These are phyloP conservation scores for Dactylellina cionopaga DNA, from an alignment of 2,329 filamentous ascomycete species.

Conservation along the genomic window DNA sequence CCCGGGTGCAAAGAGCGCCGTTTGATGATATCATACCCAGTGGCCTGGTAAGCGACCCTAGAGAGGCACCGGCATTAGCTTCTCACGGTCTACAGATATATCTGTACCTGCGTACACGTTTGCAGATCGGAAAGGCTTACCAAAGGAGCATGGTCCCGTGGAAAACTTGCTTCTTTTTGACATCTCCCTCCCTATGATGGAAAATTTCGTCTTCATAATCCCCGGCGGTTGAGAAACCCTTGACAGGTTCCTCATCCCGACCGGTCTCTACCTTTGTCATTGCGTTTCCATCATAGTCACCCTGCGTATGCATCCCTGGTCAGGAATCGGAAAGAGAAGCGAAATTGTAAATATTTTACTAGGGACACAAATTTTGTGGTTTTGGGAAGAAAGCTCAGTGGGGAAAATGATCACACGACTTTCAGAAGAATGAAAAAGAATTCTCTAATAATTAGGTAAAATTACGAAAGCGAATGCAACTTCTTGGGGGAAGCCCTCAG, in stretches of 20 bases:
- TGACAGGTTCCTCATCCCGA: slow-evolving; percentile 24
- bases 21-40: slow-evolving; percentile 26
- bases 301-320: slow-evolving; percentile 50
- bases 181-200: slow-evolving; percentile 34
- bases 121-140: slow-evolving; percentile 2
- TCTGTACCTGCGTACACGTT: background rate
- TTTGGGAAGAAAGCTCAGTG: background rate
- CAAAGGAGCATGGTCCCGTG: slow-evolving; percentile 49
- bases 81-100: background rate
- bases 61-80: slow-evolving; percentile 2
- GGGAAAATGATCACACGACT: slow-evolving; percentile 5
- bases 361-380: background rate
- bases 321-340: slow-evolving; percentile 26
- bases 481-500: background rate
- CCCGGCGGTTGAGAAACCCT: slow-evolving; percentile 23
- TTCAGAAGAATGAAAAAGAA: background rate
- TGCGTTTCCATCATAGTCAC: slow-evolving; percentile 48
- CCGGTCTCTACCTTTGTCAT: slow-evolving; percentile 50
- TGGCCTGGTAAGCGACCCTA: slow-evolving; percentile 52
- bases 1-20: background rate
- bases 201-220: slow-evolving; percentile 41
- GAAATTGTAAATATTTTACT: slow-evolving; percentile 10
- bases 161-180: slow-evolving; percentile 48
- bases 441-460: slow-evolving; percentile 24
- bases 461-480: slow-evolving; percentile 22